Evolutionary conservation across 108 stramenopile species (phyloP).

Genomic region (Fistulifera solaris): DNA sequence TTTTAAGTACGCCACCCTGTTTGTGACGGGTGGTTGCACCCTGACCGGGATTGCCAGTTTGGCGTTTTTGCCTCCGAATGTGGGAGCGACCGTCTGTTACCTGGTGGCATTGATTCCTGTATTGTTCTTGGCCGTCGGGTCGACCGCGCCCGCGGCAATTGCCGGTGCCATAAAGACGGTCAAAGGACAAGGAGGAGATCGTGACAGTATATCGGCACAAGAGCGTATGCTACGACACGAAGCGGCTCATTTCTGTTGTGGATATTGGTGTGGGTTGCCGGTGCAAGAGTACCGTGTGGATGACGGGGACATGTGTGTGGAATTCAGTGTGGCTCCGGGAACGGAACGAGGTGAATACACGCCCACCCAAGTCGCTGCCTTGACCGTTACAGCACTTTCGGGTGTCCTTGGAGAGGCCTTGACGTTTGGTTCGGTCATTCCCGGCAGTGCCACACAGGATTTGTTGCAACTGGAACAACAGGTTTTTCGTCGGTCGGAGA

Average conservation of each 20-base stretch:
- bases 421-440: slow-evolving; percentile 42
- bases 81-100: slow-evolving; percentile 73
- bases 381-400: slow-evolving; percentile 71
- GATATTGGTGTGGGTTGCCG: slow-evolving; percentile 75
- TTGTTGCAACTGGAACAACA: slow-evolving; percentile 50
- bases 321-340: slow-evolving; percentile 17
- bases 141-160: slow-evolving; percentile 61
- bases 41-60: slow-evolving; percentile 44
- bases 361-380: slow-evolving; percentile 45
- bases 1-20: slow-evolving; percentile 70
- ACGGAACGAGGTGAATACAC: slow-evolving; percentile 23
- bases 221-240: slow-evolving; percentile 76
- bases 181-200: slow-evolving; percentile 30
- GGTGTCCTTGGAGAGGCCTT: slow-evolving; percentile 77
- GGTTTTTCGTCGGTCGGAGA: slow-evolving; percentile 47
- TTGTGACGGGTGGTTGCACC: slow-evolving; percentile 42
- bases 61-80: slow-evolving; percentile 64
- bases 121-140: slow-evolving; percentile 63
- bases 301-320: slow-evolving; percentile 54
- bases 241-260: slow-evolving; percentile 77
- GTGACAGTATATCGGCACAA: slow-evolving; percentile 12
- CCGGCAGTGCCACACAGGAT: slow-evolving; percentile 59
- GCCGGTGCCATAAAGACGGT: slow-evolving; percentile 40
- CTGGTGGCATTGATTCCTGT: slow-evolving; percentile 76
- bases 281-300: slow-evolving; percentile 42